Evolutionary conservation across 257 asterid species (phyloP), one percentile per base, ranked within the genome.

Genomic region (Lithospermum erythrorhizon): DNA sequence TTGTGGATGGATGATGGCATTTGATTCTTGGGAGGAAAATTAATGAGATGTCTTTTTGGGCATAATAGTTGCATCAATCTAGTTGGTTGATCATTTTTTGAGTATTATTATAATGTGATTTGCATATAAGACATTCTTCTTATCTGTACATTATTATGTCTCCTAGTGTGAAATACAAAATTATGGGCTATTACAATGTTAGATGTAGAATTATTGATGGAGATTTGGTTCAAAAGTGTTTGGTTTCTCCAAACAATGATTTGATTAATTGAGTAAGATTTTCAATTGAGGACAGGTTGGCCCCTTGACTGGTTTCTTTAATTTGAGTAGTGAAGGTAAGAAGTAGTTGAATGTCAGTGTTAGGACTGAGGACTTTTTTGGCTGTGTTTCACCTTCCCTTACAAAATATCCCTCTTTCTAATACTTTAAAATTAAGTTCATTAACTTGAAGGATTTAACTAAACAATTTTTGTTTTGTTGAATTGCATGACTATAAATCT

Each of bases 261-360:
- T 68, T 70, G 65, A 61, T 82, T 77, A 68, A 69, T 56, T 70
- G 64, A 57, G 68, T 73, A 73, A 68, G 68, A 18, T 64, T 78
- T 75, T 68, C 70, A 70, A 77, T 65, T 73, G 64, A 66, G 78
- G 82, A 76, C 84, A 82, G 89, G 83, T 78, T 84, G 81, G 83
- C 78, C 58, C 70, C 69, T 69, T 81, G 76, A 76, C 65, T 45
- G 70, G 64, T 55, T 58, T 23, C 48, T 67, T 66, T 21, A 69
- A 65, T 60, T 59, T 63, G 65, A 72, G 55, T 72, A 68, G 60
- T 29, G 75, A 72, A 65, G 71, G 78, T 67, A 68, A 82, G 83
- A 73, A 71, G 63, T 64, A 70, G 69, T 78, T 78, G 82, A 81
- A 72, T 73, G 79, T 68, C 73, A 66, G 74, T 66, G 72, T 66